Evolutionary conservation across 768 basidiomycete genomes (phyloP).

Genomic region (Boletus coccyginus): DNA sequence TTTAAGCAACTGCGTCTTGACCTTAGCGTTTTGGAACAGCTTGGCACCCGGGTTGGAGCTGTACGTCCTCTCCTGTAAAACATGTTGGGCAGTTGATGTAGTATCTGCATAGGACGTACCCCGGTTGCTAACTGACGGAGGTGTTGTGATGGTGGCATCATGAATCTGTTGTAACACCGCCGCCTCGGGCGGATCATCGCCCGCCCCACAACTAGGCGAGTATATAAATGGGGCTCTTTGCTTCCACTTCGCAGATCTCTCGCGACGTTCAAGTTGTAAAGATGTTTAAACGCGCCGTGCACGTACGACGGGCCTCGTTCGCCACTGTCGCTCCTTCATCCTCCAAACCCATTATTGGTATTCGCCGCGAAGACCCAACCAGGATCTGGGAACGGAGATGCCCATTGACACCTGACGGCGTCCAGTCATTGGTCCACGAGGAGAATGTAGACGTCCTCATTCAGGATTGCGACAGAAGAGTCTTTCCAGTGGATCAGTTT

Average conservation of each 20-base stretch:
- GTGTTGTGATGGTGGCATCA: background rate
- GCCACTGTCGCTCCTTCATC: constrained; percentile 17
- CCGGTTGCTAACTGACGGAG: background rate
- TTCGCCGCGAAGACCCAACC: constrained; percentile 73
- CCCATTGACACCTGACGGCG: constrained; percentile 76
- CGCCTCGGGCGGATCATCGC: constrained; percentile 16
- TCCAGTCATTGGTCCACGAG: constrained; percentile 54
- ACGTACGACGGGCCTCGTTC: constrained; percentile 24
- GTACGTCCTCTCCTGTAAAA: background rate
- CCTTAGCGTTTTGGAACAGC: background rate
- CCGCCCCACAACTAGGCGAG: background rate
- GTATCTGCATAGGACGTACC: background rate
- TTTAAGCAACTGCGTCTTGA: background rate
- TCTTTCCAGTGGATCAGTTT: constrained; percentile 66
- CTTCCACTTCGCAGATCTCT: background rate
- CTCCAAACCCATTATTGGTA: constrained; percentile 46
- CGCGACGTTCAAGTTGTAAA: background rate
- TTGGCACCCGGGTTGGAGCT: background rate
- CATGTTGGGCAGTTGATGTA: background rate
- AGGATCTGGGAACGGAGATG: constrained; percentile 87
- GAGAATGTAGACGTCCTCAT: constrained; percentile 66
- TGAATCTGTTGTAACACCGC: background rate
- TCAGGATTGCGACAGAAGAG: constrained; percentile 71
- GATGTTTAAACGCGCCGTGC: constrained; percentile 21
- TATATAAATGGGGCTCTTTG: constrained; percentile 4